phyloP scores from a whole-genome alignment of 208 protist genomes.

The Trypanosoma boissoni region DNA sequence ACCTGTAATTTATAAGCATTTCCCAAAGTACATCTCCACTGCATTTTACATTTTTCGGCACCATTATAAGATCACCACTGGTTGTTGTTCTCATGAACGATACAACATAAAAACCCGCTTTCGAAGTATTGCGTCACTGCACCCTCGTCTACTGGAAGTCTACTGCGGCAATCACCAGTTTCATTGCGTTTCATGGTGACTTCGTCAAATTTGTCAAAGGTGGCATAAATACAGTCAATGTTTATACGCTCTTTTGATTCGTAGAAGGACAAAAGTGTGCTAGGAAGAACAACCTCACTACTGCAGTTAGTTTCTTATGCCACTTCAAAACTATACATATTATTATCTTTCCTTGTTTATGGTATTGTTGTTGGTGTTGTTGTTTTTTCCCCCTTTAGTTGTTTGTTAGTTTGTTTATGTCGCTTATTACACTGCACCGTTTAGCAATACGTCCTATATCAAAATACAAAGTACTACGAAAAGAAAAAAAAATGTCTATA shows the following conservation, averaged over 20 bases:
- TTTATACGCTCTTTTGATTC: conserved; percentile 3
- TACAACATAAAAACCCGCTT: conserved; percentile 68
- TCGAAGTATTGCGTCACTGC: conserved; percentile 62
- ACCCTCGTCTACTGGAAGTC: conserved; percentile 41
- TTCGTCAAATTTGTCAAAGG: conserved; percentile 83
- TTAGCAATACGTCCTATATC: too few species aligned
- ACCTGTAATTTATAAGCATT: conserved; percentile 48
- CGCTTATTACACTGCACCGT: too few species aligned
- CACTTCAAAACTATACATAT: background rate
- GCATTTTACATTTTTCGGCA: conserved; percentile 68
- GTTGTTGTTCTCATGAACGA: conserved; percentile 48
- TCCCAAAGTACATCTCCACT: conserved; percentile 71
- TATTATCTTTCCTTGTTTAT: background rate
- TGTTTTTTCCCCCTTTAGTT: too few species aligned
- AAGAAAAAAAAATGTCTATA: too few species aligned
- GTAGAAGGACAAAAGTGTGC: conserved; percentile 12
- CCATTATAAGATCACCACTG: conserved; percentile 87
- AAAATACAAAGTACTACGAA: too few species aligned
- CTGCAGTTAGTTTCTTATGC: background rate
- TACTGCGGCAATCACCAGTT: conserved; percentile 16
- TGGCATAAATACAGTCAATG: conserved; percentile 14
- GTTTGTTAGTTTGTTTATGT: too few species aligned
- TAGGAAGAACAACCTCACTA: background rate
- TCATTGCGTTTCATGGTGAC: conserved; percentile 29
- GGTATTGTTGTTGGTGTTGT: background rate